Percentiles rank a stretch among this genome's conserved stretches.
These are phyloP conservation scores for Podospora anserina DNA, from an alignment of 495 filamentous ascomycete genomes.

Conservation along the genomic window DNA sequence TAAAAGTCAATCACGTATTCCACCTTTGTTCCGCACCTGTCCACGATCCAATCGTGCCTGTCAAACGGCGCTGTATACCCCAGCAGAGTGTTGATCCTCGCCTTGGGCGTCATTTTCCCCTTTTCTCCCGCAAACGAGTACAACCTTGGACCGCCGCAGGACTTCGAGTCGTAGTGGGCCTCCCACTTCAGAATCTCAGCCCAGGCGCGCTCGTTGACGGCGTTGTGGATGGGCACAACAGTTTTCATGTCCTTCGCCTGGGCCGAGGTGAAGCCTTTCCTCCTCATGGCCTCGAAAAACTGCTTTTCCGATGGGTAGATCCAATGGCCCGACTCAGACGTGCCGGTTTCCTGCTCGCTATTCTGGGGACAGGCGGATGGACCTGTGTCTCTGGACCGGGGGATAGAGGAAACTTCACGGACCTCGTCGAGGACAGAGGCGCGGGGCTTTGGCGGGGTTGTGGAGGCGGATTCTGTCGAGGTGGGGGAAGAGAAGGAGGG, in stretches of 20 bases:
- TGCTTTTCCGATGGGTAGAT: conserved; percentile 93
- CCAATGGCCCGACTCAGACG: conserved; percentile 77
- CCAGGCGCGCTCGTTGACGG: conserved; percentile 90
- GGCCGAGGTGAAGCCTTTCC: conserved; percentile 62
- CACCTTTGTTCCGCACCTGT: conserved; percentile 81
- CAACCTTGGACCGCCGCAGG: conserved; percentile 78
- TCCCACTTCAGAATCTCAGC: conserved; percentile 85
- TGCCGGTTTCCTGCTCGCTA: conserved; percentile 69
- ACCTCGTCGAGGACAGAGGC: conserved; percentile 45
- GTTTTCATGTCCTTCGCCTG: conserved; percentile 71
- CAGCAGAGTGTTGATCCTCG: conserved; percentile 72
- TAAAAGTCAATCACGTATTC: conserved; percentile 99
- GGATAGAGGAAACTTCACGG: conserved; percentile 80
- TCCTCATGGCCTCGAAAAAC: conserved; percentile 92
- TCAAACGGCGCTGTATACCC: conserved; percentile 93
- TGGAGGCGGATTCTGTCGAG: conserved; percentile 28
- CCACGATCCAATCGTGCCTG: conserved; percentile 95
- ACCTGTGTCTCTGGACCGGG: conserved; percentile 56
- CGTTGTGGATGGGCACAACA: conserved; percentile 97
- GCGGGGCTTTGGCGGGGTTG: conserved; percentile 35
- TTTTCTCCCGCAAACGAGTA: conserved; percentile 77
- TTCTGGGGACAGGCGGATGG: conserved; percentile 57
- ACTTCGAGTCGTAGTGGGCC: conserved; percentile 43
- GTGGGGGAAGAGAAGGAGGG: conserved; percentile 19
- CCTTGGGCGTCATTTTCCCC: conserved; percentile 69